A percentile compares a stretch with the other conserved stretches of the same genome.
Conservation (phyloP, 257 asterid species). For the Sherardia arvensis region DNA sequence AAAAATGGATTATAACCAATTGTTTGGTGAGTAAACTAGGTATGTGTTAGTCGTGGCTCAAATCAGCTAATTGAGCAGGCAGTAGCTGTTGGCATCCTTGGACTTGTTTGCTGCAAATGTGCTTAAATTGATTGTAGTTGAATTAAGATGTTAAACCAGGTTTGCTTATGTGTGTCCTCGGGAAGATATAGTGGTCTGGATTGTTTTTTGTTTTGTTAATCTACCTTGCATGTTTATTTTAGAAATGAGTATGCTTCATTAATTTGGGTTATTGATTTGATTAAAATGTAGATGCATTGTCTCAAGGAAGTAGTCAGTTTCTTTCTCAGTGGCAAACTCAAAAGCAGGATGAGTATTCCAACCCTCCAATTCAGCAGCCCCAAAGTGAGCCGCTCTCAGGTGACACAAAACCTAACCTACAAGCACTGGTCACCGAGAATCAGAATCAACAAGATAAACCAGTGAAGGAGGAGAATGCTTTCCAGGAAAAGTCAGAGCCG, state of each 20-base stretch:
- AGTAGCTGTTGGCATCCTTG: not conserved
- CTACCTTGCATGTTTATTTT: not conserved
- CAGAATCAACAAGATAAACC: conserved; percentile 32
- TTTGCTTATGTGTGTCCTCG: not conserved
- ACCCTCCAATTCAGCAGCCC: conserved; percentile 37
- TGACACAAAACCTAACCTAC: conserved; percentile 31
- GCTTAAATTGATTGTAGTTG: not conserved
- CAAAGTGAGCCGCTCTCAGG: conserved; percentile 39
- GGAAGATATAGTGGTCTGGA: not conserved
- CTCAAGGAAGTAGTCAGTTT: conserved; percentile 47
- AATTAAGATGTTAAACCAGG: not conserved
- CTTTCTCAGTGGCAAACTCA: conserved; percentile 54
- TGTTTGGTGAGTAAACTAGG: not conserved
- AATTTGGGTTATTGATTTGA: not conserved
- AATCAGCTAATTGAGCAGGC: not conserved
- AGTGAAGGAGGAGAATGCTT: conserved; percentile 24
- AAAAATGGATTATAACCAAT: not conserved
- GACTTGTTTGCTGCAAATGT: not conserved
- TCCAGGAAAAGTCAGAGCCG: conserved; percentile 25
- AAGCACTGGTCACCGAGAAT: conserved; percentile 34
- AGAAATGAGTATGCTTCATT: not conserved
- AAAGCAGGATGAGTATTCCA: conserved; percentile 36
- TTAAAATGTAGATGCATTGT: conserved; percentile 27
- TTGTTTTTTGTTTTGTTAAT: not conserved
- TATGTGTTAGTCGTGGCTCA: not conserved